phyloP scores from a whole-genome alignment of 2,329 filamentous ascomycete genomes.

The Penicillium sp. region DNA sequence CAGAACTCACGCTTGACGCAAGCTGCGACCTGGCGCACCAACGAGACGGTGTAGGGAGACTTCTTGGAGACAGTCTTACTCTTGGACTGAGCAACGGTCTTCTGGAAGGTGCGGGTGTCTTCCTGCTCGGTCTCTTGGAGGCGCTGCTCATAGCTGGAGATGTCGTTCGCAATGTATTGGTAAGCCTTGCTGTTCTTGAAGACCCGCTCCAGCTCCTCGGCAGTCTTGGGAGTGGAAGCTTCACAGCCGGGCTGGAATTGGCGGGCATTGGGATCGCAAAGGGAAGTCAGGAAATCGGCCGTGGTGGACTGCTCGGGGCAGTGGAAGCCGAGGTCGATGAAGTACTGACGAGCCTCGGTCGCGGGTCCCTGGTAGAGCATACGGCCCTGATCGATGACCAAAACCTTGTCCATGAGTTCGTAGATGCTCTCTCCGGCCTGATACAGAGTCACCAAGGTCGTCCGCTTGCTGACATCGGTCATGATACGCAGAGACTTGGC shows the following conservation, averaged over 20 bases:
- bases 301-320: slow-evolving; percentile 66
- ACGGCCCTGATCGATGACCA: slow-evolving; percentile 74
- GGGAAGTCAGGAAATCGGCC: slow-evolving; percentile 75
- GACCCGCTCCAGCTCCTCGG: slow-evolving; percentile 68
- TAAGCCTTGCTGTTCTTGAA: slow-evolving; percentile 68
- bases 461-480: slow-evolving; percentile 74
- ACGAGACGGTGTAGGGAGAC: slow-evolving; percentile 76
- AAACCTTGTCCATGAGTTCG: slow-evolving; percentile 76
- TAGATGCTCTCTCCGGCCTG: slow-evolving; percentile 72
- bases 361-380: slow-evolving; percentile 69
- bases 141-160: slow-evolving; percentile 63
- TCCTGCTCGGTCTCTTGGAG: slow-evolving; percentile 61
- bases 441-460: slow-evolving; percentile 72
- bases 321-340: slow-evolving; percentile 66
- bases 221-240: slow-evolving; percentile 67
- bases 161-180: slow-evolving; percentile 62
- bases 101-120: slow-evolving; percentile 67
- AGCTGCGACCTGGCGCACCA: slow-evolving; percentile 66
- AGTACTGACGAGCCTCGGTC: slow-evolving; percentile 66
- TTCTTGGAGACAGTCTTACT: slow-evolving; percentile 69
- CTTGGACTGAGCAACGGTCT: slow-evolving; percentile 64
- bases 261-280: slow-evolving; percentile 74
- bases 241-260: slow-evolving; percentile 69
- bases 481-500: slow-evolving; percentile 70
- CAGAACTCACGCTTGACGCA: slow-evolving; percentile 73